Base-by-base conservation (phyloP, 768 basidiomycete genomes). In the Favolaschia claudopus region DNA sequence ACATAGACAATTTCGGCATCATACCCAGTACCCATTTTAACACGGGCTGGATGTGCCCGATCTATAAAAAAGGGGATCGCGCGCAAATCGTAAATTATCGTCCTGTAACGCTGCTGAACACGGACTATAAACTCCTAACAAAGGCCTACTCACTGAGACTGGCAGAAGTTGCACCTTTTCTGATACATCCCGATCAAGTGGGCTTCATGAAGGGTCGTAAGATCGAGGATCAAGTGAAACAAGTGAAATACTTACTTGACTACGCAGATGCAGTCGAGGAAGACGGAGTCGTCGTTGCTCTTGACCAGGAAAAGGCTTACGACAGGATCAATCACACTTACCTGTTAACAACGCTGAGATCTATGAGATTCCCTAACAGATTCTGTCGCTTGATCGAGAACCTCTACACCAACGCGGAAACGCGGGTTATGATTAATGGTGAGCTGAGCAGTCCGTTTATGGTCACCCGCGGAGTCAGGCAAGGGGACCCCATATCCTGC, bases 161-260 rank as follows among this genome's bases (percentile, higher is more conserved):
- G 6, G 43, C 43, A 2, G 24, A 44, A 6, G 24, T 44, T 7
- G 43, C 43, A 15, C 49, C 38, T 0, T 28, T 10, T 1, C 19
- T 68, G 1, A 62, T 74, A 0, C 72, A 72, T 52, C 50, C 43
- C 42, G 1, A 9, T 43, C 22, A 27, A 43, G 9, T 22, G 28
- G 22, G 28, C 0, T 76, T 77, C 7, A 43, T 24, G 42, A 27
- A 27, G 3, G 1, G 42, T 43, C 4, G 3, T 43, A 17, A 58
- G 0, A 72, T 76, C 4, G 58, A 62, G 0, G 59, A 75, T 49
- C 70, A 70, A 0, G 67, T 68, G 0, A 12, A 59, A 3, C 67
- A 74, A 0, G 43, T 70, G 0, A 38, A 68, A 37, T 13, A 32
- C 0, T 62, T 72, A 32, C 31, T 64, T 0, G 19, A 49, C 1